A percentile compares a stretch with the other conserved stretches of the same genome.
These are phyloP conservation scores for Puya raimondii DNA, from an alignment of 176 grass and related monocot species.

Conservation along the genomic window DNA sequence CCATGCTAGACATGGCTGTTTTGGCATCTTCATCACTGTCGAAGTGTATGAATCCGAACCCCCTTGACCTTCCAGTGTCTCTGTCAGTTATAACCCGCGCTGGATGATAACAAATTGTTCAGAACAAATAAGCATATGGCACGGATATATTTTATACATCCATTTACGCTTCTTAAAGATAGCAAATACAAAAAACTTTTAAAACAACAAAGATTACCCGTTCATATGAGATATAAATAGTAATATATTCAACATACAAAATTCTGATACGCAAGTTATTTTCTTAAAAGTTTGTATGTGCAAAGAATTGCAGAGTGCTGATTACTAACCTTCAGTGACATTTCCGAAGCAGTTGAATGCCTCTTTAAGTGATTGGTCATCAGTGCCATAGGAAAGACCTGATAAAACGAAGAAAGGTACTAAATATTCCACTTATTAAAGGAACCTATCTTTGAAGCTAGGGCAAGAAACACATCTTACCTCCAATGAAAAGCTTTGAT, in stretches of 20 bases:
- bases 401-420: neutral
- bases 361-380: slow-evolving; percentile 36
- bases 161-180: neutral
- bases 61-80: slow-evolving; percentile 68
- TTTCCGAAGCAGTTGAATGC: slow-evolving; percentile 54
- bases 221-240: too few relatives aligned
- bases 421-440: neutral
- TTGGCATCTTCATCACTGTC: slow-evolving; percentile 24
- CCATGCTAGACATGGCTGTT: slow-evolving; percentile 36
- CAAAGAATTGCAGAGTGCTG: neutral
- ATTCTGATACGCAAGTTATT: neutral
- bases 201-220: too few relatives aligned
- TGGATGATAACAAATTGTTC: slow-evolving; percentile 14
- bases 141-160: neutral
- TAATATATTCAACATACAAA: too few relatives aligned
- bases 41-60: slow-evolving; percentile 78
- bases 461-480: slow-evolving; percentile 24
- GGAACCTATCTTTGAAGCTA: neutral
- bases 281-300: neutral
- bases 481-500: slow-evolving; percentile 70
- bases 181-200: too few relatives aligned
- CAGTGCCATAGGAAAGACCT: slow-evolving; percentile 51
- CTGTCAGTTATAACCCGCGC: slow-evolving; percentile 54
- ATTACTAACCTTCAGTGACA: slow-evolving; percentile 54
- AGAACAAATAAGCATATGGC: neutral